A percentile compares a stretch with the other conserved stretches of the same genome.
Evolutionary conservation across 2,329 filamentous ascomycete species (phyloP).

Genomic region (Colletotrichum brevisporum): DNA sequence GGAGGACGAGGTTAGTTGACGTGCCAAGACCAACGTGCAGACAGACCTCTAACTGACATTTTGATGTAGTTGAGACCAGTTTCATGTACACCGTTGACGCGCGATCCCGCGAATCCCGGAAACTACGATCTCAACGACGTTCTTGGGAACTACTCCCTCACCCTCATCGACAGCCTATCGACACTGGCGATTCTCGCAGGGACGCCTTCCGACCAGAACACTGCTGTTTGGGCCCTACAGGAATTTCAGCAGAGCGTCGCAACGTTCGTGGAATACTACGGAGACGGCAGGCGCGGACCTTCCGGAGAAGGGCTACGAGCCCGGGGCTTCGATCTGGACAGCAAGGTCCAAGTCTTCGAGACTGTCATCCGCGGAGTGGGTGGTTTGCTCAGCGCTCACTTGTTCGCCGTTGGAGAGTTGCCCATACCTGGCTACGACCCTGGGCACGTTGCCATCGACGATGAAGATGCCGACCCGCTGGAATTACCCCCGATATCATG

Average conservation of each 20-base stretch:
- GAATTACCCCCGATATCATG: constrained; percentile 74
- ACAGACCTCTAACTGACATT: constrained; percentile 31
- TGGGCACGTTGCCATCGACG: constrained; percentile 44
- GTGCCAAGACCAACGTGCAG: constrained; percentile 2
- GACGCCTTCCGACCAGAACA: constrained; percentile 69
- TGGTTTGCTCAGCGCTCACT: constrained; percentile 90
- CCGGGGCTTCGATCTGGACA: constrained; percentile 92
- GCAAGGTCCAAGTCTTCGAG: constrained; percentile 99
- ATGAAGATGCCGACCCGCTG: constrained; percentile 55
- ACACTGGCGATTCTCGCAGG: constrained; percentile 94
- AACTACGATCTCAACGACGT: constrained; percentile 95
- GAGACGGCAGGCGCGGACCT: constrained; percentile 81
- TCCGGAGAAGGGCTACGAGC: constrained; percentile 79
- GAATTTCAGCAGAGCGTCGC: constrained; percentile 87
- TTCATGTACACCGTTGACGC: constrained; percentile 85
- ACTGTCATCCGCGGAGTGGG: constrained; percentile 95
- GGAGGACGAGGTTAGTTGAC: constrained; percentile 81
- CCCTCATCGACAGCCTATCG: constrained; percentile 93
- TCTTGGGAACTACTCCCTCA: constrained; percentile 96
- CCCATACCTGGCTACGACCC: constrained; percentile 86
- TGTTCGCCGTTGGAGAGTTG: constrained; percentile 92
- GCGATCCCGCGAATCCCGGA: constrained; percentile 83
- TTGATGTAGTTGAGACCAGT: constrained; percentile 80
- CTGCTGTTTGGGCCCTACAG: constrained; percentile 72
- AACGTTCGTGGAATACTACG: constrained; percentile 85